Conservation (phyloP, 163 green algal species). For the Scenedesmus sp. region DNA sequence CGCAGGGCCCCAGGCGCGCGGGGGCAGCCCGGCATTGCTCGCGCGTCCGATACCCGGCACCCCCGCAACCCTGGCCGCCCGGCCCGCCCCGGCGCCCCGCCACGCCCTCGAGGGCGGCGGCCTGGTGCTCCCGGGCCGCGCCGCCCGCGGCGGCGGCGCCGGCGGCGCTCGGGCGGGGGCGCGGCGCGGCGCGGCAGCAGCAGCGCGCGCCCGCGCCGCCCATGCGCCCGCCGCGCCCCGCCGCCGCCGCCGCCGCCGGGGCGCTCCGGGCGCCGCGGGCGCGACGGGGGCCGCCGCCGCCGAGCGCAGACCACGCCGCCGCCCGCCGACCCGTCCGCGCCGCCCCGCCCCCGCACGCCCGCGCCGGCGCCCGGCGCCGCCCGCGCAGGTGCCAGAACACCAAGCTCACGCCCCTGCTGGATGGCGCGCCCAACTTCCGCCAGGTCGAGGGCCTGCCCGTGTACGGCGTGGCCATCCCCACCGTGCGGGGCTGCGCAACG, state of each 20-base stretch:
- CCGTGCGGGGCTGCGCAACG: constrained; percentile 83
- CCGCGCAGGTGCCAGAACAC: constrained; percentile 98
- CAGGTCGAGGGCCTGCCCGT: constrained; percentile 91
- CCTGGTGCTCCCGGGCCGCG: background rate
- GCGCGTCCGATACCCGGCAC: too few relatives aligned
- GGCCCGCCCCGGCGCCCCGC: background rate
- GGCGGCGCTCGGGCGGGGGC: too few relatives aligned
- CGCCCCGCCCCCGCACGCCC: background rate
- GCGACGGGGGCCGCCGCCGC: background rate
- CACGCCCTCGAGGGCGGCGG: background rate
- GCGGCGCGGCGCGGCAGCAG: too few relatives aligned
- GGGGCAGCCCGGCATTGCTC: too few relatives aligned
- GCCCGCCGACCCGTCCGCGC: background rate
- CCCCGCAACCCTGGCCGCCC: background rate
- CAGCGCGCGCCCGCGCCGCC: too few relatives aligned
- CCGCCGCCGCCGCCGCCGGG: background rate
- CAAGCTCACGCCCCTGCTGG: constrained; percentile 86
- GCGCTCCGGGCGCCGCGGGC: background rate
- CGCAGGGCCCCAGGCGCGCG: background rate
- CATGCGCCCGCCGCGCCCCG: too few relatives aligned
- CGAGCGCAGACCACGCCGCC: background rate
- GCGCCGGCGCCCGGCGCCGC: constrained; percentile 50
- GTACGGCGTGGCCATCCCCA: constrained; percentile 96
- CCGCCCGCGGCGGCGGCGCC: background rate
- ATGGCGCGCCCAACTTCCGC: constrained; percentile 95